Percentiles rank a stretch among this genome's conserved stretches.
phyloP scores from a whole-genome alignment of 2,329 filamentous ascomycete species.

The Paraphaeosphaeria sporulosa region DNA sequence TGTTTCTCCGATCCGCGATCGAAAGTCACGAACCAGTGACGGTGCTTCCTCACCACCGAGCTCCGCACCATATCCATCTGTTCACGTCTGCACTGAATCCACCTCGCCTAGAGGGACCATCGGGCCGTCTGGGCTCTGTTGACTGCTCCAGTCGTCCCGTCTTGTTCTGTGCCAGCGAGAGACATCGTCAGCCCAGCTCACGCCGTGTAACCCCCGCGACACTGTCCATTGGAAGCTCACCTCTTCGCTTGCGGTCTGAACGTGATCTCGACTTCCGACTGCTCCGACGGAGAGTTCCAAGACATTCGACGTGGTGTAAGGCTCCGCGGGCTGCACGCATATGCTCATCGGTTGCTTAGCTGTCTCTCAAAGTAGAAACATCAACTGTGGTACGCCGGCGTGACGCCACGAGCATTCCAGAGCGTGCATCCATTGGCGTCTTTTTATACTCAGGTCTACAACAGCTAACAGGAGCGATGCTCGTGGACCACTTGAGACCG shows the following conservation, averaged over 20 bases:
- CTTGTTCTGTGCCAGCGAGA: neutral
- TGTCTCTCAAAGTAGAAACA: neutral
- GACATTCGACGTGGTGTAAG: neutral
- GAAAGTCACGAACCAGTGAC: neutral
- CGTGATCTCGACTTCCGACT: conserved; percentile 1
- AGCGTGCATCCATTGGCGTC: neutral
- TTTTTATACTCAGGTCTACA: conserved; percentile 4
- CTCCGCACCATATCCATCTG: neutral
- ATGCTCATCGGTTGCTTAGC: neutral
- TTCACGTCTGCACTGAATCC: neutral
- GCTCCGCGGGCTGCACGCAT: conserved; percentile 1
- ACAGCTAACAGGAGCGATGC: neutral
- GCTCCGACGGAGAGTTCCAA: neutral
- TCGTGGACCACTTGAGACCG: neutral
- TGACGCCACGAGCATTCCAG: conserved; percentile 4
- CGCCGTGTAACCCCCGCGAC: neutral
- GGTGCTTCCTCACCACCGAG: neutral
- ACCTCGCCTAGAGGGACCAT: neutral
- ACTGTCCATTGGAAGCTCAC: conserved; percentile 1
- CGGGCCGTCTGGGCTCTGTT: neutral
- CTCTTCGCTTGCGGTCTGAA: neutral
- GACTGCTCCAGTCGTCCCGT: neutral
- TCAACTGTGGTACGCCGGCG: neutral
- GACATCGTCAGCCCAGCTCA: conserved; percentile 2
- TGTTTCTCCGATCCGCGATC: neutral